These are phyloP conservation scores for Oenanthe javanica DNA, from an alignment of 140 eudicot species.

Conservation along the genomic window DNA sequence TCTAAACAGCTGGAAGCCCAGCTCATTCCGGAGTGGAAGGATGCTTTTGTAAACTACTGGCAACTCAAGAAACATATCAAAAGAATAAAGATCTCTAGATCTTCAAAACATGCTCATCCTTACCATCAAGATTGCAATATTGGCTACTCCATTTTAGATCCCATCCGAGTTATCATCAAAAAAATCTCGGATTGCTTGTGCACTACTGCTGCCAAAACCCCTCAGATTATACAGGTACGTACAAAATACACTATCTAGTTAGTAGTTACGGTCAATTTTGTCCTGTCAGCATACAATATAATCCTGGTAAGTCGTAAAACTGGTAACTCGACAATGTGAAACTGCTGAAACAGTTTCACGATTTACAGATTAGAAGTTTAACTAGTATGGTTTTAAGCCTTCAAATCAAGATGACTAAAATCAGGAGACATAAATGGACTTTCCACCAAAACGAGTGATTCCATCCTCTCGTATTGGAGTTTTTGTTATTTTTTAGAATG, in stretches of 20 bases:
- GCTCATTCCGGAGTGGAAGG: constrained; percentile 96
- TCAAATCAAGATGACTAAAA: neutral
- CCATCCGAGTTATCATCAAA: constrained; percentile 28
- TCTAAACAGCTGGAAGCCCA: constrained; percentile 95
- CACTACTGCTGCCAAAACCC: constrained; percentile 11
- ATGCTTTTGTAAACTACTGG: constrained; percentile 93
- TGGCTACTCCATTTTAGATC: constrained; percentile 68
- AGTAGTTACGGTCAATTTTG: too few relatives aligned
- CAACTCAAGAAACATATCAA: constrained; percentile 86
- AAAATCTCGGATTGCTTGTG: constrained; percentile 9
- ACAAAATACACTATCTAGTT: too few relatives aligned
- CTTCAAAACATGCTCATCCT: constrained; percentile 13
- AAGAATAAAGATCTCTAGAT: constrained; percentile 56
- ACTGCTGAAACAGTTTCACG: too few relatives aligned
- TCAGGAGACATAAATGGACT: neutral
- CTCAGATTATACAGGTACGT: constrained; percentile 44
- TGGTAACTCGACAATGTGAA: too few relatives aligned
- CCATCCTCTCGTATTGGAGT: neutral
- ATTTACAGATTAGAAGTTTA: neutral
- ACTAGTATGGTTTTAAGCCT: neutral
- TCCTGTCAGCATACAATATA: too few relatives aligned
- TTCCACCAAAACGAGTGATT: neutral
- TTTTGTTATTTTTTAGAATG: neutral
- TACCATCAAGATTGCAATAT: constrained; percentile 21
- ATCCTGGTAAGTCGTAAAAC: too few relatives aligned